Conservation (phyloP, 139 green algal genomes). For the Gonium pectorale region DNA sequence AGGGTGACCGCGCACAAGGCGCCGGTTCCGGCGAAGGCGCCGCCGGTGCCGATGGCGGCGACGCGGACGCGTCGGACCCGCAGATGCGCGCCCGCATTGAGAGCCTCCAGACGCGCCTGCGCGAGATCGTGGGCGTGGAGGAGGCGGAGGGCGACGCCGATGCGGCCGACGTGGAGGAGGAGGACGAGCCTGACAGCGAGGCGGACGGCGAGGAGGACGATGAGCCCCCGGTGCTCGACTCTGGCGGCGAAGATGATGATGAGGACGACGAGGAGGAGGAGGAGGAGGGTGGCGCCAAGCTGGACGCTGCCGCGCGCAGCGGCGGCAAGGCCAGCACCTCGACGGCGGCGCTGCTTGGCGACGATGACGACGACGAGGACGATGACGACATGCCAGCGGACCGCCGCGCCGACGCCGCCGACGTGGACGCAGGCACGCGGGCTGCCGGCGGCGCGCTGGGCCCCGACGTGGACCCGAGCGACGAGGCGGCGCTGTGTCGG, state of each 20-base stretch:
- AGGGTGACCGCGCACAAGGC: conserved; percentile 7
- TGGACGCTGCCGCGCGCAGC: not conserved
- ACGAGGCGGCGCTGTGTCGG: conserved; percentile 81
- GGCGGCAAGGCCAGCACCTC: conserved; percentile 11
- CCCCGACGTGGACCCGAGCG: conserved; percentile 61
- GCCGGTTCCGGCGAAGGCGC: not conserved
- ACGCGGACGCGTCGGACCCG: not conserved
- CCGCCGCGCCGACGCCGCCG: not conserved
- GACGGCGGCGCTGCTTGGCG: not conserved
- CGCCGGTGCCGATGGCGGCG: not conserved
- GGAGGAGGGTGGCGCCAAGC: conserved; percentile 26
- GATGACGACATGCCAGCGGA: conserved; percentile 26
- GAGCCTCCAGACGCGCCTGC: conserved; percentile 27
- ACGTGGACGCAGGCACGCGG: conserved; percentile 46
- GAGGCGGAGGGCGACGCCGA: conserved; percentile 7
- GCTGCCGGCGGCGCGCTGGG: conserved; percentile 71
- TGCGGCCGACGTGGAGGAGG: conserved; percentile 35
- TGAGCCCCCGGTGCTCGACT: not conserved
- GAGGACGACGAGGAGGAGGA: conserved; percentile 24
- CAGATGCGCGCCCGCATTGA: conserved; percentile 28
- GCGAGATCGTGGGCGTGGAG: conserved; percentile 52
- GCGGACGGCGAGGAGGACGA: conserved; percentile 30
- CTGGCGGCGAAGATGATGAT: conserved; percentile 16
- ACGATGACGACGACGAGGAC: conserved; percentile 14
- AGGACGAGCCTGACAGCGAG: not conserved